These are phyloP conservation scores for Glycine tomentella DNA, from an alignment of 306 rosid genomes.

Conservation along the genomic window DNA sequence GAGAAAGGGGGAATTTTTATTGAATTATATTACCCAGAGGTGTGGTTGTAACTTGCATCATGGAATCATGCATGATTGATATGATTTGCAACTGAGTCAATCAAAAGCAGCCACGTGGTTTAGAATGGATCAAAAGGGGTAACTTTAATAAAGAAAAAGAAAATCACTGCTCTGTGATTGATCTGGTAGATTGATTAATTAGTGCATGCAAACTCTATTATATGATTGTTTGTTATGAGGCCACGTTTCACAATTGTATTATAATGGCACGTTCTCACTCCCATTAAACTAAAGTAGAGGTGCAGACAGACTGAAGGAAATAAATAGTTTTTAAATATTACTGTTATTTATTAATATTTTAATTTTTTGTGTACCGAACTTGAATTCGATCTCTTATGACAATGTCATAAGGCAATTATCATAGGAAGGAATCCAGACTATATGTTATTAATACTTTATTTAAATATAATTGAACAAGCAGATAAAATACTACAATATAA, in stretches of 20 bases:
- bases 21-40: slow-evolving; percentile 37
- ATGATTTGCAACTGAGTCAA: slow-evolving; percentile 29
- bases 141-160: slow-evolving; percentile 33
- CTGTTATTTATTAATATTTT: too few species aligned
- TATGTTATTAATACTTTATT: too few species aligned
- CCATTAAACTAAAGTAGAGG: background rate
- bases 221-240: background rate
- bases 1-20: background rate
- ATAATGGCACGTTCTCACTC: background rate
- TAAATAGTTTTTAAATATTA: too few species aligned
- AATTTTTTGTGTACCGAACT: too few species aligned
- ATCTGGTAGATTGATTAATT: slow-evolving; percentile 1
- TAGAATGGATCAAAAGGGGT: slow-evolving; percentile 33
- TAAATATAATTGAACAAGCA: too few species aligned
- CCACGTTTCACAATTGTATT: slow-evolving; percentile 13
- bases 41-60: slow-evolving; percentile 13
- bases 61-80: slow-evolving; percentile 35
- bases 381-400: too few species aligned
- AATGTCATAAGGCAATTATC: too few species aligned
- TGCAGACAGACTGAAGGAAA: too few species aligned
- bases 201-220: background rate
- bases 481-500: too few species aligned
- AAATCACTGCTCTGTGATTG: slow-evolving; percentile 38
- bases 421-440: too few species aligned
- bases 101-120: slow-evolving; percentile 39